Base-by-base conservation (phyloP, 2,329 filamentous ascomycete genomes). In the Amauroascus niger region DNA sequence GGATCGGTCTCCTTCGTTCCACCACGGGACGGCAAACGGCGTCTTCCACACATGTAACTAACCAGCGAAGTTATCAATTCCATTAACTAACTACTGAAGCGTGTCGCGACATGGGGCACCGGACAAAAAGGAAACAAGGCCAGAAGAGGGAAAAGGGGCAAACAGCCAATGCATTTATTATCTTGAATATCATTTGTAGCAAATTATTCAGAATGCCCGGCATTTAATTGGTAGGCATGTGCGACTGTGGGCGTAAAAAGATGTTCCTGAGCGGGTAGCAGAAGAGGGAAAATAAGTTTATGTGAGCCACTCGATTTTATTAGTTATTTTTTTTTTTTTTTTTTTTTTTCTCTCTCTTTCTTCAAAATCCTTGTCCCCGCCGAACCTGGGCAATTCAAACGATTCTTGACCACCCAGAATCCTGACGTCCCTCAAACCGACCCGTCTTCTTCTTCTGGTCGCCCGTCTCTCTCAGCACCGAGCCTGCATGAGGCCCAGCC, bases 291-390 rank as follows among this genome's bases (percentile, higher is more conserved):
- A 48, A 40, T 18, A 43, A 49, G 44, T 48, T 53, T 43, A 24
- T 35, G 51, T 9, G 51, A 53, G 26, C 44, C 43, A 41, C 51
- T 53, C 50, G 45, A 46, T 52, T 46, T 52, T n/a, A n/a, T n/a
- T n/a, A n/a, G n/a, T n/a, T n/a, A n/a, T n/a, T n/a, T n/a, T n/a
- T n/a, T n/a, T n/a, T n/a, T n/a, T n/a, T n/a, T n/a, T n/a, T n/a
- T n/a, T n/a, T n/a, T n/a, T n/a, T n/a, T n/a, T n/a, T n/a, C n/a
- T n/a, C 43, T 51, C 26, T 45, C 20, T 52, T 52, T 51, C 46
- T 55, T 57, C 55, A 53, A 28, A 46, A 57, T 33, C 46, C 35
- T 48, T 40, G 47, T 49, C 56, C 55, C 56, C 56, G 53, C 53
- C 26, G 50, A n/a, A 54, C 51, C 56, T 53, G 52, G 54, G 47